Base-by-base conservation (phyloP, 2,329 filamentous ascomycete species). In the Anthostomella pinea region DNA sequence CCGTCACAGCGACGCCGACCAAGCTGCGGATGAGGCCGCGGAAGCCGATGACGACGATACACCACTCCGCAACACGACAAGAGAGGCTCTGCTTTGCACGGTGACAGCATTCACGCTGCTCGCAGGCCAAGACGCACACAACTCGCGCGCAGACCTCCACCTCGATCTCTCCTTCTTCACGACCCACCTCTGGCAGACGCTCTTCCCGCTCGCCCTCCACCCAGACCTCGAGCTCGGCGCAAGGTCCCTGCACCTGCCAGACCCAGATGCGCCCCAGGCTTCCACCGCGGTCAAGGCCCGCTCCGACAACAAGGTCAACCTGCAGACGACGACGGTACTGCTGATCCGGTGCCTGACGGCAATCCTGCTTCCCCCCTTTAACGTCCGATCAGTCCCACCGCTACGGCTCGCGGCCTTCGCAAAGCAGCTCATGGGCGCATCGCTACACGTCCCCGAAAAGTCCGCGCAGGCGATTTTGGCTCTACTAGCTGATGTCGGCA, bases 41-140 rank as follows among this genome's bases (percentile, higher is more conserved):
- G 68, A 68, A 2, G 69, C 72, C 2, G 62, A 73, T 1, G 72
- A 79, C 10, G 69, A 73, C 7, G 61, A 66, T 3, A 46, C 62
- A 1, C 59, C 70, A 9, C 59, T 70, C 24, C 81, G 90, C 38
- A 90, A 95, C 63, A 69, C 85, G 8, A 88, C 83, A 17, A 83
- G 93, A 48, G 90, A 97, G 64, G 79, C 87, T 8, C 81, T 98
- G 5, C 84, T 98, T 38, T 96, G 91, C 68, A 94, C 90, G 39
- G 89, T 94, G 54, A 98, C 93, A 1, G 93, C 94, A 17, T 97
- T 95, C 57, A 89, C 91, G n/a, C 81, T 98, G 6, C 81, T 98
- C 24, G 87, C 93, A 47, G 91, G 93, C 31, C 93, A 98, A 67
- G 91, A 96, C 56, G 88, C 83, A 11, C 83, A 86, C 66, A 91